Percentiles rank a stretch among this genome's conserved stretches.
These are phyloP conservation scores for Cyclaneusma minus DNA, from an alignment of 2,329 filamentous ascomycete genomes.

Conservation along the genomic window DNA sequence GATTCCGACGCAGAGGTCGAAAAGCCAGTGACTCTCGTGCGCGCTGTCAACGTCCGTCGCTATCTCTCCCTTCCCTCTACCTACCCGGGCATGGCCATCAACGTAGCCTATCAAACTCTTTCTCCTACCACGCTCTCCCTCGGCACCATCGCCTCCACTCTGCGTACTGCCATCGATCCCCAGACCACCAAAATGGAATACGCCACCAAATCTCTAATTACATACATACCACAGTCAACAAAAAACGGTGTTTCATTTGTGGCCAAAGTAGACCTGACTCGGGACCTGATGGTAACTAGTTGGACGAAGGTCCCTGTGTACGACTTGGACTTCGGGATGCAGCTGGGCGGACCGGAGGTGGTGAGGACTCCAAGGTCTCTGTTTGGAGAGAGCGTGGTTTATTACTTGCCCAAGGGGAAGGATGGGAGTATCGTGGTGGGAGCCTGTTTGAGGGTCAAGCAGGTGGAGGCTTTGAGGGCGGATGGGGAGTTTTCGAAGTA, in stretches of 20 bases:
- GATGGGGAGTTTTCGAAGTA: constrained; percentile 5
- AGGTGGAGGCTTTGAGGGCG: constrained; percentile 8
- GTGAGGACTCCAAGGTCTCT: constrained; percentile 7
- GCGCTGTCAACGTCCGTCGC: constrained; percentile 31
- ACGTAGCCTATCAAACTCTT: constrained; percentile 25
- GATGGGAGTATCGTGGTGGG: constrained; percentile 8
- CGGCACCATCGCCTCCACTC: constrained; percentile 20
- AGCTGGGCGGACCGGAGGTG: constrained; percentile 6
- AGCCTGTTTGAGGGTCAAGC: constrained; percentile 5
- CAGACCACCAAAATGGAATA: constrained; percentile 19
- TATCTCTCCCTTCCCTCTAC: constrained; percentile 23
- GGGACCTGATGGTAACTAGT: no score
- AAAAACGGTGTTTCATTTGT: no score
- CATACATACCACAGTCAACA: no score
- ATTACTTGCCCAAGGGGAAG: constrained; percentile 6
- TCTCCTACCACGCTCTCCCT: constrained; percentile 15
- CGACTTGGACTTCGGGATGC: constrained; percentile 9
- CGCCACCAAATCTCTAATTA: constrained; percentile 23
- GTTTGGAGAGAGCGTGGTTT: constrained; percentile 6
- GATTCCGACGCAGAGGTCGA: constrained; percentile 2
- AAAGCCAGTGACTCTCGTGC: constrained; percentile 21
- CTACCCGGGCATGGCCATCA: constrained; percentile 33
- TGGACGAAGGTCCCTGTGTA: no score
- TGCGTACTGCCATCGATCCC: constrained; percentile 24
- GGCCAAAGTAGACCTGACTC: no score